A percentile compares a stretch with the other conserved stretches of the same genome.
Evolutionary conservation across 768 basidiomycete genomes (phyloP).

Genomic region (Phylloporus arenicola): DNA sequence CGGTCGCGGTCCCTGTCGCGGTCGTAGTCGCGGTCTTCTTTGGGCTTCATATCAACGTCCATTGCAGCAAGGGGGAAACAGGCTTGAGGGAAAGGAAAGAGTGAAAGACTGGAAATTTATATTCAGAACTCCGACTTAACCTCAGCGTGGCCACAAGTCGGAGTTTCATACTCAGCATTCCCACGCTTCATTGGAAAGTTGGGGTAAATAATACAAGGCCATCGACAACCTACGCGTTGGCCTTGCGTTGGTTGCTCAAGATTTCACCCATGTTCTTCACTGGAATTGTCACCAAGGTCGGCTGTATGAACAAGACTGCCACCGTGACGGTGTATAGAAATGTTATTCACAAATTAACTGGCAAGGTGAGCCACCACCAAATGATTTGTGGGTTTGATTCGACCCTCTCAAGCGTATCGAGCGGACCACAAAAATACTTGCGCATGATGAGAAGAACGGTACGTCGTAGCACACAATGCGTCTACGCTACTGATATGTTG

Average conservation of each 20-base stretch:
- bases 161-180: not conserved
- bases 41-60: conserved; percentile 80
- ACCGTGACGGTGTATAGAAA: conserved; percentile 77
- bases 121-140: conserved; percentile 21
- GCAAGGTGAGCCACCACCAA: conserved; percentile 51
- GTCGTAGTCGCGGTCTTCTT: conserved; percentile 70
- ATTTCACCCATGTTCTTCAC: conserved; percentile 75
- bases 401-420: conserved; percentile 52
- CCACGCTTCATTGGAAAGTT: not conserved
- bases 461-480: conserved; percentile 23
- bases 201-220: too few species aligned
- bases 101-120: conserved; percentile 1
- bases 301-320: conserved; percentile 79
- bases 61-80: conserved; percentile 34
- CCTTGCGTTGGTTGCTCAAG: too few species aligned
- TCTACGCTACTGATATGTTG: conserved; percentile 5
- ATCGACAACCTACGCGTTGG: not conserved
- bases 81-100: conserved; percentile 8
- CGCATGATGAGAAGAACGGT: conserved; percentile 74
- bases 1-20: conserved; percentile 39
- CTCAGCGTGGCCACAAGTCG: not conserved
- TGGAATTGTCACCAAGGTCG: conserved; percentile 74
- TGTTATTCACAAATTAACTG: conserved; percentile 66
- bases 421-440: conserved; percentile 70
- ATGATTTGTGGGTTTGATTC: not conserved